Base-by-base conservation (phyloP, 148 eudicot species). In the Beta vulgaris region DNA sequence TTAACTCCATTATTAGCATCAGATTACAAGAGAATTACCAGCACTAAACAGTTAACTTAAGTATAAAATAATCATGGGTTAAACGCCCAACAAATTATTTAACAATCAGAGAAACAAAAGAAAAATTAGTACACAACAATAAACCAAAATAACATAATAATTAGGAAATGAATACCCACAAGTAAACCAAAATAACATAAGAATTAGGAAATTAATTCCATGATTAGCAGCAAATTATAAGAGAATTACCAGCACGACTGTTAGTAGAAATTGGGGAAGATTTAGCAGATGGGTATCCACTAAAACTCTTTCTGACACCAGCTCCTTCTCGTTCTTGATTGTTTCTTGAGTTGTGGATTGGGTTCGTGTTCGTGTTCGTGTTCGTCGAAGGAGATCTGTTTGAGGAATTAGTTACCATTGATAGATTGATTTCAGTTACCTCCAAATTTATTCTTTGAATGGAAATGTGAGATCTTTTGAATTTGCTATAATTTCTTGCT, bases 211-310 rank as follows among this genome's bases (percentile, higher is more conserved):
- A 39, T 3, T 16, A n/a, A n/a, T n/a, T n/a, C n/a, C n/a, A n/a
- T n/a, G n/a, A n/a, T n/a, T n/a, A n/a, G n/a, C n/a, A n/a, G n/a
- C n/a, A n/a, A n/a, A n/a, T n/a, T n/a, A n/a, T n/a, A n/a, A n/a
- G 36, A n/a, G n/a, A 61, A 2, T 31, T 76, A 94, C 98, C 98
- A 81, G 93, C 82, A 42, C 96, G 89, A 82, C 93, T 87, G 69
- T 91, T 91, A 21, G 86, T 90, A 34, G 94, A 88, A 82, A 25
- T 46, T 76, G 61, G 86, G 12, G 93, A 85, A 42, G 93, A 88
- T 53, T 84, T 88, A 3, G 64, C 36, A 76, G 83, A 80, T 57
- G 91, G 87, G 84, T 75, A 87, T 39, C 84, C 90, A 23, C 66
- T 86, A 73, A 85, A 73, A 72, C 87, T 79, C 73, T 71, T 79